These are phyloP conservation scores for Aquilaria malaccensis DNA, from an alignment of 345 rosid genomes.

Conservation along the genomic window DNA sequence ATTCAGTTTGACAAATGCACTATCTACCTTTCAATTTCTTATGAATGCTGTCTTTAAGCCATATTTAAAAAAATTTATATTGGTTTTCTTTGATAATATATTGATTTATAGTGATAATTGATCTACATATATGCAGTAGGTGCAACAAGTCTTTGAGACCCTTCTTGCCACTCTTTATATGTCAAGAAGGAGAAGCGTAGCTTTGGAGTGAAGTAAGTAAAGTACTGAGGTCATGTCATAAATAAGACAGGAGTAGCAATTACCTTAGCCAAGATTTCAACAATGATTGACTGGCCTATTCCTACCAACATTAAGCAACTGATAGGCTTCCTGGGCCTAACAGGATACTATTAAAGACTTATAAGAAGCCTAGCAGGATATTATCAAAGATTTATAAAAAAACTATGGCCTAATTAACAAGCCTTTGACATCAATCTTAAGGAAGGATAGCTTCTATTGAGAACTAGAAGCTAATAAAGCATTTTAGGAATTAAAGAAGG, in stretches of 20 bases:
- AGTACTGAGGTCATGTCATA: neutral
- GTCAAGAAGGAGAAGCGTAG: conserved; percentile 3
- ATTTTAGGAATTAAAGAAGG: neutral
- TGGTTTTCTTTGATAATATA: no score
- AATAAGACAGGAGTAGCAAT: no score
- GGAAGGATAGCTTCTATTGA: neutral
- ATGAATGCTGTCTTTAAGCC: neutral
- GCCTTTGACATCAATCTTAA: neutral
- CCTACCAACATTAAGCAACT: neutral
- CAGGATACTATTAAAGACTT: no score
- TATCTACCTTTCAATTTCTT: neutral
- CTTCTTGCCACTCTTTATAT: neutral
- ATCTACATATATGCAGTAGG: neutral
- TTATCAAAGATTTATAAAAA: no score
- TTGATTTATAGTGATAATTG: no score
- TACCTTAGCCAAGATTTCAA: neutral
- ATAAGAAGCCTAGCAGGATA: neutral
- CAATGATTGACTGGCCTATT: neutral
- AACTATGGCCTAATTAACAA: neutral
- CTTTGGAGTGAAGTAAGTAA: neutral
- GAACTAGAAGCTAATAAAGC: neutral
- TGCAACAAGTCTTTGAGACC: neutral
- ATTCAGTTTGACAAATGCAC: neutral
- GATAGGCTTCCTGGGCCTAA: no score
- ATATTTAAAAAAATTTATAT: neutral